Base-by-base conservation (phyloP, 129 eudicot genomes). In the Helianthus tuberosus region DNA sequence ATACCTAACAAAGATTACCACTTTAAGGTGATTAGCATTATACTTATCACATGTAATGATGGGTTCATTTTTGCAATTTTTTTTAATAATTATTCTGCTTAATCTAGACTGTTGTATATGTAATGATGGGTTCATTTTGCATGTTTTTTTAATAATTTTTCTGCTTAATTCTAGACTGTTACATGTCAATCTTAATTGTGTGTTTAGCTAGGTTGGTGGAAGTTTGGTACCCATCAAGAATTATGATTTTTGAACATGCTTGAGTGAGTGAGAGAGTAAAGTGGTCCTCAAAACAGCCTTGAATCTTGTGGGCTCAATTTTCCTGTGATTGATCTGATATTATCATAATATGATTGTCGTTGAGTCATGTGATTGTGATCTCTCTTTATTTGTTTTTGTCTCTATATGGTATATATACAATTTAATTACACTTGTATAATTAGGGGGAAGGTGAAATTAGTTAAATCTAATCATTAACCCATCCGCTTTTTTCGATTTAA, bases 341-440 rank as follows among this genome's bases (percentile, higher is more conserved):
- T 76, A 71, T 82, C 80, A 66, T 77, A 88, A 69, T 72, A 75
- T 66, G 66, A 76, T 75, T 76, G 83, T 89, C 68, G 87, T 86
- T 88, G 79, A 78, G 75, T 83, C 95, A 89, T 82, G 91, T 85
- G 88, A 86, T 77, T 75, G 71, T 72, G 54, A 65, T 78, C 78
- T 52, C 58, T 63, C 66, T 72, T 72, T 16, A 67, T 70, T 53
- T 74, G 59, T 57, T 70, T 77, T 55, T 68, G 78, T 68, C 78
- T 73, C 66, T 72, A 57, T 61, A 72, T 65, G 69, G 43, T 36
- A 72, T 29, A 48, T 20, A 20, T 20, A 64, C 64, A 64, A 15
- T 10, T 67, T 25, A 67, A 8, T 39, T 41, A 62, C 13, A 57
- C 64, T 68, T 36, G 41, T 12, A 11, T 66, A 71, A 29, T 67